These are phyloP conservation scores for Sporothrix phasma DNA, from an alignment of 2,329 filamentous ascomycete species.

Conservation along the genomic window DNA sequence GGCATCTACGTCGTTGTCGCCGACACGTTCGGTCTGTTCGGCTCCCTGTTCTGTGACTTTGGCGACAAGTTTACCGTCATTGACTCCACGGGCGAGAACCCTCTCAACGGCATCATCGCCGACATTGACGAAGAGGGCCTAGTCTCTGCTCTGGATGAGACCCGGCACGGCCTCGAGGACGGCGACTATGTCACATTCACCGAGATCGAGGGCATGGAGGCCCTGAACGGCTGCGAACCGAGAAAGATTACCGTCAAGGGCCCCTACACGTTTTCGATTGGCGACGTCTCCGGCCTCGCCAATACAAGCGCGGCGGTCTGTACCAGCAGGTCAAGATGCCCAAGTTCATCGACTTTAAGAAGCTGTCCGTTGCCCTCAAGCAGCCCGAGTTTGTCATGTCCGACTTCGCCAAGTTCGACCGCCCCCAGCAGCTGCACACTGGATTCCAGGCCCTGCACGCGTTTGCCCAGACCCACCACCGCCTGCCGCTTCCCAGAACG, in stretches of 20 bases:
- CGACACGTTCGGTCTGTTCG: slow-evolving; percentile 89
- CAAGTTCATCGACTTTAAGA: slow-evolving; percentile 81
- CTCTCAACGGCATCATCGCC: slow-evolving; percentile 78
- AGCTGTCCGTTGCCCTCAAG: slow-evolving; percentile 65
- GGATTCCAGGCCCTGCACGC: slow-evolving; percentile 87
- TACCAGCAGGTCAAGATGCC: slow-evolving; percentile 99
- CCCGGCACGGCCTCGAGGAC: slow-evolving; percentile 88
- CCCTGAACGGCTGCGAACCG: slow-evolving; percentile 70
- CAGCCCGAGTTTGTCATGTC: slow-evolving; percentile 85
- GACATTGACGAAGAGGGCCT: slow-evolving; percentile 81
- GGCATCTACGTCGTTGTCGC: slow-evolving; percentile 82
- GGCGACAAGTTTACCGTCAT: slow-evolving; percentile 86
- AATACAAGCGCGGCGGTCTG: slow-evolving; percentile 80
- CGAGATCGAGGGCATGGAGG: slow-evolving; percentile 87
- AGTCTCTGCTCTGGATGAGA: slow-evolving; percentile 89
- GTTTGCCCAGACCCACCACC: slow-evolving; percentile 65
- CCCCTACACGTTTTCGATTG: slow-evolving; percentile 95
- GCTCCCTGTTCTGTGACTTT: slow-evolving; percentile 94
- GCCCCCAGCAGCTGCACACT: slow-evolving; percentile 81
- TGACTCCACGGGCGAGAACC: slow-evolving; percentile 83
- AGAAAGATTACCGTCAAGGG: slow-evolving; percentile 90
- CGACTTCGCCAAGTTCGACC: slow-evolving; percentile 96
- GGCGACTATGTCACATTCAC: slow-evolving; percentile 94
- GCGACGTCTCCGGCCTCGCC: slow-evolving; percentile 75
- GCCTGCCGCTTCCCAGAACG: slow-evolving; percentile 76